Conservation (phyloP, 345 rosid genomes). For the Bretschneidera sinensis region DNA sequence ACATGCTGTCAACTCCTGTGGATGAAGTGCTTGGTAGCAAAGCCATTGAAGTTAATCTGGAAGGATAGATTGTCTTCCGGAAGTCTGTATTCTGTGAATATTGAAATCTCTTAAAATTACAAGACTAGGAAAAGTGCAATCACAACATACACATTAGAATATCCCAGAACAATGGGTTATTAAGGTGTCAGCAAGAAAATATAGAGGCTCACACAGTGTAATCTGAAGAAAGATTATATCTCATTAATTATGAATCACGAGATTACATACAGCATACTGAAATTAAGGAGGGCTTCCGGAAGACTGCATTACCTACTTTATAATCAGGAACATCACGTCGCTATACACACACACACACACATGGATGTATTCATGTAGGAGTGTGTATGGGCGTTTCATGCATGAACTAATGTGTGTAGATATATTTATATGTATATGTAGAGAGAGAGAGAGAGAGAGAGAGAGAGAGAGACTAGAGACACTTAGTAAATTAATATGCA, state of each 20-base stretch:
- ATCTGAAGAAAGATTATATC: neutral
- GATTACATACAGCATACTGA: neutral
- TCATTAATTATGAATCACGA: no score
- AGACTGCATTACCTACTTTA: neutral
- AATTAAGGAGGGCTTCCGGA: neutral
- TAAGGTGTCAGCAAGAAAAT: neutral
- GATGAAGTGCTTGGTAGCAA: constrained; percentile 49
- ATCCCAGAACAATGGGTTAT: neutral
- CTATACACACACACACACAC: neutral
- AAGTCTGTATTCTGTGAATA: constrained; percentile 57
- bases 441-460: no score
- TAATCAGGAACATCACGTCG: neutral
- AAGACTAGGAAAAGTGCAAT: neutral
- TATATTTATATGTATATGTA: no score
- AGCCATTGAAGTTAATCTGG: constrained; percentile 71
- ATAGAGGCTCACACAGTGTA: neutral
- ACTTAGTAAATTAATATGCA: no score
- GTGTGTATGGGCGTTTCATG: no score
- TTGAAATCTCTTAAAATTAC: neutral
- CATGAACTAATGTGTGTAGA: no score
- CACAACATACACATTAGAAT: no score
- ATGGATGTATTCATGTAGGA: no score
- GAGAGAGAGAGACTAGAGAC: no score
- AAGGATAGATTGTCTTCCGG: constrained; percentile 60
- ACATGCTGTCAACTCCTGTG: constrained; percentile 31